Evolutionary conservation across 148 eudicot species (phyloP).

Genomic region (Persicaria tinctoria): DNA sequence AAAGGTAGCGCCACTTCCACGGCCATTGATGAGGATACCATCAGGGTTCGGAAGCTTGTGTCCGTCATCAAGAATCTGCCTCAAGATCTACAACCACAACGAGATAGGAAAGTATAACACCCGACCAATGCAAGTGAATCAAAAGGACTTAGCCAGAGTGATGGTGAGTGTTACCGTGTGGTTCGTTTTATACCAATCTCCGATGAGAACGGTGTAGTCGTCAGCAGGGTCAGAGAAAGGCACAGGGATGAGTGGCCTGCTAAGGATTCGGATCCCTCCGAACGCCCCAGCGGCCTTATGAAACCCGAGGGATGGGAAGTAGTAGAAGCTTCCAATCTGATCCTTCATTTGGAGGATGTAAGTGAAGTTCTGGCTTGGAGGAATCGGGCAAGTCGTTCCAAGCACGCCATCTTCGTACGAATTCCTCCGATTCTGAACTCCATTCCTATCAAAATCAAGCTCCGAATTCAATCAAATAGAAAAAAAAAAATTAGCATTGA

Average conservation of each 20-base stretch:
- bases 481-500: background rate
- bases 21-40: slow-evolving; percentile 87
- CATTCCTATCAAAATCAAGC: slow-evolving; percentile 37
- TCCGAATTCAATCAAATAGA: background rate
- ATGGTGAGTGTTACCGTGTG: slow-evolving; percentile 58
- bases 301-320: slow-evolving; percentile 74
- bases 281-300: slow-evolving; percentile 48
- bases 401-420: slow-evolving; percentile 84
- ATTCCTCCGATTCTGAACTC: slow-evolving; percentile 78
- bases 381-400: slow-evolving; percentile 95
- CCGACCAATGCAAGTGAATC: background rate
- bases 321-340: slow-evolving; percentile 92
- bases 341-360: slow-evolving; percentile 93
- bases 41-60: slow-evolving; percentile 62
- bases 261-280: slow-evolving; percentile 78
- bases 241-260: slow-evolving; percentile 79
- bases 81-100: slow-evolving; percentile 38
- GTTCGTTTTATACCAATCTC: slow-evolving; percentile 84
- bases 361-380: slow-evolving; percentile 83
- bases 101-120: too few relatives aligned
- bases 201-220: slow-evolving; percentile 75
- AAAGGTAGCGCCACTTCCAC: slow-evolving; percentile 59
- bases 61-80: slow-evolving; percentile 53
- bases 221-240: slow-evolving; percentile 70
- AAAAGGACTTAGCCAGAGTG: background rate